phyloP scores from a whole-genome alignment of 2,329 filamentous ascomycete genomes.

The Apiospora aurea region DNA sequence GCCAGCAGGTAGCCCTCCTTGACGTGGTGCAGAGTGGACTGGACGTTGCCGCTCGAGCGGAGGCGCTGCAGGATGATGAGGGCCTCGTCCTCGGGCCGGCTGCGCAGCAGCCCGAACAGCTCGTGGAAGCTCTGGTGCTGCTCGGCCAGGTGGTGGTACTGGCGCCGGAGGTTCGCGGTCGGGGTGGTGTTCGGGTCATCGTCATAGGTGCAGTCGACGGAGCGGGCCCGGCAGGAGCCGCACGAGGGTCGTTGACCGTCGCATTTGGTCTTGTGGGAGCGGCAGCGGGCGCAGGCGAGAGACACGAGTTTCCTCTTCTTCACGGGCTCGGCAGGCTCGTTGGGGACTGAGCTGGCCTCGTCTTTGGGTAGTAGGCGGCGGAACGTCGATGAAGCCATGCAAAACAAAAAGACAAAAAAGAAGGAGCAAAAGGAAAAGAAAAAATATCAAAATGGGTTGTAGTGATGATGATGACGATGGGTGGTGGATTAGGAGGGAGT shows the following conservation, averaged over 20 bases:
- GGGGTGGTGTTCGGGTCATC: slow-evolving; percentile 26
- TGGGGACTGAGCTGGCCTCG: neutral
- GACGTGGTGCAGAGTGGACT: slow-evolving; percentile 21
- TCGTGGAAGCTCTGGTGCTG: slow-evolving; percentile 23
- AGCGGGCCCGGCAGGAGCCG: slow-evolving; percentile 12
- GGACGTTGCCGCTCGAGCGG: slow-evolving; percentile 9
- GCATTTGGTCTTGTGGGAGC: slow-evolving; percentile 25
- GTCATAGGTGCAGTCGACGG: slow-evolving; percentile 20
- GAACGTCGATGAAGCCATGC: neutral
- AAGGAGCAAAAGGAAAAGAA: neutral
- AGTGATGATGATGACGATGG: neutral
- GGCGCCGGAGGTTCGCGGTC: slow-evolving; percentile 22
- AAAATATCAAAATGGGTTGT: neutral
- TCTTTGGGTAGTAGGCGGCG: slow-evolving; percentile 3
- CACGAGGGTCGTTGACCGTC: slow-evolving; percentile 22
- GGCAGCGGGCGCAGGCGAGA: slow-evolving; percentile 25
- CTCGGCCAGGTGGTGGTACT: slow-evolving; percentile 23
- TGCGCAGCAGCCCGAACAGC: slow-evolving; percentile 25
- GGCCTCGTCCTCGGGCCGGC: slow-evolving; percentile 25
- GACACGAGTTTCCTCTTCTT: slow-evolving; percentile 21
- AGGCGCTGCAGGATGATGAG: slow-evolving; percentile 24
- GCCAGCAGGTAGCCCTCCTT: slow-evolving; percentile 23
- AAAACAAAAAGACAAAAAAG: neutral
- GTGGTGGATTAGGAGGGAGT: neutral
- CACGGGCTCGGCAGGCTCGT: neutral